These are phyloP conservation scores for Helianthus tuberosus DNA, from an alignment of 129 eudicot species.

Conservation along the genomic window DNA sequence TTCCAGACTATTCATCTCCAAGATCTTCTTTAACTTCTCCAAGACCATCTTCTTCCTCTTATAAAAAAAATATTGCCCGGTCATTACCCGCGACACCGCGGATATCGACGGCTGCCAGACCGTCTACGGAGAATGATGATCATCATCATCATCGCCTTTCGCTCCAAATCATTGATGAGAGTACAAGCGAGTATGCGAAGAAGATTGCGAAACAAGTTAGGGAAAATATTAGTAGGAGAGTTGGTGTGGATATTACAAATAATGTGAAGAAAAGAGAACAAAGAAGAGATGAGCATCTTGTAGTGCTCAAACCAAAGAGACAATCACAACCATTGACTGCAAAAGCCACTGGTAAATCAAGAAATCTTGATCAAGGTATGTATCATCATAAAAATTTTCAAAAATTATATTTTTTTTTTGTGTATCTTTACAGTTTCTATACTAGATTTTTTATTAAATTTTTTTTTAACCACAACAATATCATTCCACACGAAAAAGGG, in stretches of 20 bases:
- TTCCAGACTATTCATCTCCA: conserved; percentile 70
- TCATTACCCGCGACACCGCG: conserved; percentile 75
- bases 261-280: conserved; percentile 43
- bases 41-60: conserved; percentile 38
- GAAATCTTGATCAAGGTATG: conserved; percentile 27
- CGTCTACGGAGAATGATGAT: conserved; percentile 45
- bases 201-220: conserved; percentile 64
- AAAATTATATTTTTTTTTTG: too few relatives aligned
- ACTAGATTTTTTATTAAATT: too few relatives aligned
- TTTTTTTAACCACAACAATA: too few relatives aligned
- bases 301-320: conserved; percentile 55
- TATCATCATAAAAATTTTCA: too few relatives aligned
- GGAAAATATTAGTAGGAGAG: conserved; percentile 62
- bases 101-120: conserved; percentile 49
- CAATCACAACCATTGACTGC: conserved; percentile 16
- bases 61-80: conserved; percentile 15
- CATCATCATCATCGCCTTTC: conserved; percentile 64
- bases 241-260: conserved; percentile 82
- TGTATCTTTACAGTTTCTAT: too few relatives aligned
- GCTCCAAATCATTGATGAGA: conserved; percentile 59
- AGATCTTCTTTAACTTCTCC: conserved; percentile 40
- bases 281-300: conserved; percentile 55
- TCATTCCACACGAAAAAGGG: too few relatives aligned
- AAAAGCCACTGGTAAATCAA: conserved; percentile 9
- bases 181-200: conserved; percentile 62